Base-by-base conservation (phyloP, 1,284 basidiomycete species). In the Wallemia hederae region DNA sequence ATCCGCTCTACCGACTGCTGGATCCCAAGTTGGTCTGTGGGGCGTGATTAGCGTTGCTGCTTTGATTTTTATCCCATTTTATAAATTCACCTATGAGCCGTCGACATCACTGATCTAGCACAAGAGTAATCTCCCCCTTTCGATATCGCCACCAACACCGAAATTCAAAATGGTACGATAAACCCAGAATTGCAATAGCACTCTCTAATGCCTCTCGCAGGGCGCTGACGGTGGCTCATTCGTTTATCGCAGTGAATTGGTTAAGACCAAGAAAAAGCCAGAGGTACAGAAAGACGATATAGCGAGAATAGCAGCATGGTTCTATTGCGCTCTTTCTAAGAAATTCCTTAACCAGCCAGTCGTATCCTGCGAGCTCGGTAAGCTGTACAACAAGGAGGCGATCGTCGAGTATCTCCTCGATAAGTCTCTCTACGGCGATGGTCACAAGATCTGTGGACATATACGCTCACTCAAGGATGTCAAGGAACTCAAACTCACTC, bases 341-440 rank as follows among this genome's bases (percentile, higher is more conserved):
- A 61, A 61, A 5, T 80, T 80, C n/a, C 74, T 94, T 1, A 78
- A 81, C 65, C 80, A 86, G 63, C 90, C 89, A 0, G 75, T 92
- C 15, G 89, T 92, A 0, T 81, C 87, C 0, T 91, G 88, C 71
- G 80, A 81, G 0, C 74, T 94, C 0, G 90, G 90, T 26, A 90
- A 89, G 70, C 74, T 94, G 1, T 94, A 92, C 69, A 96, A 94
- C 72, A 92, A 91, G 69, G 89, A 90, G 67, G 80, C 88, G 0
- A 74, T 94, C 55, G 76, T 94, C 59, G 86, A 91, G 69, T 90
- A 81, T 69, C 74, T 92, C 31, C 72, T 94, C 25, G 83, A 91
- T 69, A 80, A 78, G 66, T 72, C 77, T 9, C 74, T 78, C 0
- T 85, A 83, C 67, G 85, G 85, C 11, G 85, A 89, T 64, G 85